Conservation (phyloP, 2,329 filamentous ascomycete species). For the Xylariaceae sp. region DNA sequence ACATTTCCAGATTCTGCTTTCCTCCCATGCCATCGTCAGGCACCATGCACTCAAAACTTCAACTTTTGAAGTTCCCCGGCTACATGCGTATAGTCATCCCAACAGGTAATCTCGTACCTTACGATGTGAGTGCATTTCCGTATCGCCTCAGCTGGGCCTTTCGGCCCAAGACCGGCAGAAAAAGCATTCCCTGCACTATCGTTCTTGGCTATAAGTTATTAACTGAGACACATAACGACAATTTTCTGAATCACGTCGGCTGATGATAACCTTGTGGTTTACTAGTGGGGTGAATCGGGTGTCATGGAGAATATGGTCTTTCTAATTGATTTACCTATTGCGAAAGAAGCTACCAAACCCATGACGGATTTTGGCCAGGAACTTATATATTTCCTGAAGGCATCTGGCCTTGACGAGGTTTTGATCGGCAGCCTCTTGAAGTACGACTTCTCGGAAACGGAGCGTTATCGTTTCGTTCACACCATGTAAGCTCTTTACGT, state of each 20-base stretch:
- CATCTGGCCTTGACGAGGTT: conserved; percentile 58
- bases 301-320: conserved; percentile 87
- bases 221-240: not conserved
- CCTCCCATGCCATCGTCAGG: conserved; percentile 70
- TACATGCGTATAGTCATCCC: conserved; percentile 79
- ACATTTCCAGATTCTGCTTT: conserved; percentile 58
- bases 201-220: not conserved
- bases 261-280: not conserved
- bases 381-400: conserved; percentile 63
- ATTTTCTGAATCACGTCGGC: not conserved
- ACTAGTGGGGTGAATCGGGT: conserved; percentile 72
- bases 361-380: conserved; percentile 60
- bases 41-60: conserved; percentile 91
- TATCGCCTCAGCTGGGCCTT: not conserved
- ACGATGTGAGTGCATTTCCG: conserved; percentile 47
- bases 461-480: conserved; percentile 73
- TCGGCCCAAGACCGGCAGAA: not conserved
- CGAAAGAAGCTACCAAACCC: conserved; percentile 37
- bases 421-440: conserved; percentile 63
- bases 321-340: conserved; percentile 79
- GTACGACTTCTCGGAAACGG: conserved; percentile 77
- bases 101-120: conserved; percentile 76
- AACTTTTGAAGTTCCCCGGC: conserved; percentile 71
- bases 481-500: conserved; percentile 56
- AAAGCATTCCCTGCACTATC: not conserved